Evolutionary conservation across 1,139 yeast species (phyloP).

Genomic region (Sugiyamaella pinicola): DNA sequence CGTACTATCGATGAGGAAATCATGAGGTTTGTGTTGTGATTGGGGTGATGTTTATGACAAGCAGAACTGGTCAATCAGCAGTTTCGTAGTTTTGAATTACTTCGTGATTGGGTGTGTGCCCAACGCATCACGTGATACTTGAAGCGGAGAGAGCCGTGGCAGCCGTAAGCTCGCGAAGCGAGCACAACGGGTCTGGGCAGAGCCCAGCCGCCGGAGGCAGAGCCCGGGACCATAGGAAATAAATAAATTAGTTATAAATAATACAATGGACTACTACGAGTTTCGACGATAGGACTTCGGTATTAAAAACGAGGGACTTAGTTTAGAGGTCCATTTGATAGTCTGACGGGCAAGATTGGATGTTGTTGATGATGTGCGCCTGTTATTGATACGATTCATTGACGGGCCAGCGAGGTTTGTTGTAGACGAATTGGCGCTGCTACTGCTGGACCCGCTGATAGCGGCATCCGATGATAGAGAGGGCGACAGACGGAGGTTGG

Average conservation of each 20-base stretch:
- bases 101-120: no score
- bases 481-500: conserved; percentile 5
- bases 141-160: no score
- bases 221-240: no score
- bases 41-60: no score
- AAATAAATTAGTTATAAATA: no score
- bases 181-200: no score
- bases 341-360: conserved; percentile 19
- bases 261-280: conserved; percentile 10
- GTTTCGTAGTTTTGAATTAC: background rate
- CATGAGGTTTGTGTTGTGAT: conserved; percentile 3
- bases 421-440: conserved; percentile 2
- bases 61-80: background rate
- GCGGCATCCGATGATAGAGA: conserved; percentile 10
- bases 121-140: no score
- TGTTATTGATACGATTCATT: background rate
- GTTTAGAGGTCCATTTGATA: conserved; percentile 22
- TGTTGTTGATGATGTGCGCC: conserved; percentile 15
- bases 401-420: background rate
- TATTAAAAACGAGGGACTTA: conserved; percentile 21
- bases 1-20: conserved; percentile 1
- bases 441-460: conserved; percentile 10
- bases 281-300: conserved; percentile 24
- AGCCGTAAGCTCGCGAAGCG: no score
- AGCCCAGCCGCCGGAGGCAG: no score